Evolutionary conservation across 1,284 basidiomycete genomes (phyloP).

Genomic region (Boletellus deceptivus): DNA sequence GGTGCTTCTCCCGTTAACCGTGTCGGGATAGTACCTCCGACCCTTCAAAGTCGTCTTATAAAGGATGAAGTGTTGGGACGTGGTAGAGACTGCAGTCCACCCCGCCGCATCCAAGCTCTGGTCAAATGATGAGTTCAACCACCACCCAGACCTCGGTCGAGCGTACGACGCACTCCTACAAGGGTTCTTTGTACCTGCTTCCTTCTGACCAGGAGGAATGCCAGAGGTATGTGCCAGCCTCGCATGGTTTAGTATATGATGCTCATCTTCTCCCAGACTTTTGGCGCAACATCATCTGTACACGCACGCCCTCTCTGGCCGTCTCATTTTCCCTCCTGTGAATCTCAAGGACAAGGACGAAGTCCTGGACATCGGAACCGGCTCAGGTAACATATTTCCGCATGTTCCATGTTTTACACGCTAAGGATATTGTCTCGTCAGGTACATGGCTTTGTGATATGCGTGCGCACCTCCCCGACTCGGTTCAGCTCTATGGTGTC

Average conservation of each 20-base stretch:
- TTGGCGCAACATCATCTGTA: conserved; percentile 18
- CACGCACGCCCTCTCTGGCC: conserved; percentile 17
- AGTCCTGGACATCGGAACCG: conserved; percentile 26
- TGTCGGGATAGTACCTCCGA: background rate
- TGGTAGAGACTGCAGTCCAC: too few relatives aligned
- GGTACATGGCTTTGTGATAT: conserved; percentile 25
- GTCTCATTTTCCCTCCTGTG: conserved; percentile 20
- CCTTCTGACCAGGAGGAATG: conserved; percentile 29
- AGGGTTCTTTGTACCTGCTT: conserved; percentile 23
- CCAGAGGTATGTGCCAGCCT: conserved; percentile 12
- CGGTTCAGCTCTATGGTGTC: conserved; percentile 20
- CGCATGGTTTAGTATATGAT: background rate
- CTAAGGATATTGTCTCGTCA: background rate
- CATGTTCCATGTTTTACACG: background rate
- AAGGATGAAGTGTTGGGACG: background rate
- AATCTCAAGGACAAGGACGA: conserved; percentile 16
- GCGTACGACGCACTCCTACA: conserved; percentile 15
- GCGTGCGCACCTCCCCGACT: conserved; percentile 10
- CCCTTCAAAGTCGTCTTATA: background rate
- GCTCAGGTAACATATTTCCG: conserved; percentile 14
- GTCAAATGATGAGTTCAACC: background rate
- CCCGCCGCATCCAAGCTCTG: too few relatives aligned
- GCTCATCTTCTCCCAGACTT: conserved; percentile 11
- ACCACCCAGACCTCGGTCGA: conserved; percentile 2
- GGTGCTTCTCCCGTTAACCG: background rate